A percentile compares a stretch with the other conserved stretches of the same genome.
phyloP scores from a whole-genome alignment of 306 rosid genomes.

The cucumber (Cucumis sativus) region Cucumber_9930_V3 NC_026658.2:17426001-17426500 shows the following conservation, averaged over 20 bases:
- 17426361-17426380: background rate
- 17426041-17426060: too few relatives aligned
- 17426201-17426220: background rate
- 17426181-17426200: too few relatives aligned
- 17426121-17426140: too few relatives aligned
- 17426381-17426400: background rate
- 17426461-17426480: conserved; percentile 7
- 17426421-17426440: conserved; percentile 12
- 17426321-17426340: too few relatives aligned
- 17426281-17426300: background rate
- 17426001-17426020: too few relatives aligned
- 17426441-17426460: conserved; percentile 30
- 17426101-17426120: too few relatives aligned
- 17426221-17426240: too few relatives aligned
- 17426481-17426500: background rate
- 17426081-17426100: too few relatives aligned
- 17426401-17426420: conserved; percentile 12
- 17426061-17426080: too few relatives aligned
- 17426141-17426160: too few relatives aligned
- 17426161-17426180: background rate
- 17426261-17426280: background rate
- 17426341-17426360: background rate
- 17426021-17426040: too few relatives aligned
- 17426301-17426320: background rate
- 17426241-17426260: background rate